A percentile compares a stretch with the other conserved stretches of the same genome.
phyloP scores from a whole-genome alignment of 2,329 filamentous ascomycete species.

The Sporothrix humicola region DNA sequence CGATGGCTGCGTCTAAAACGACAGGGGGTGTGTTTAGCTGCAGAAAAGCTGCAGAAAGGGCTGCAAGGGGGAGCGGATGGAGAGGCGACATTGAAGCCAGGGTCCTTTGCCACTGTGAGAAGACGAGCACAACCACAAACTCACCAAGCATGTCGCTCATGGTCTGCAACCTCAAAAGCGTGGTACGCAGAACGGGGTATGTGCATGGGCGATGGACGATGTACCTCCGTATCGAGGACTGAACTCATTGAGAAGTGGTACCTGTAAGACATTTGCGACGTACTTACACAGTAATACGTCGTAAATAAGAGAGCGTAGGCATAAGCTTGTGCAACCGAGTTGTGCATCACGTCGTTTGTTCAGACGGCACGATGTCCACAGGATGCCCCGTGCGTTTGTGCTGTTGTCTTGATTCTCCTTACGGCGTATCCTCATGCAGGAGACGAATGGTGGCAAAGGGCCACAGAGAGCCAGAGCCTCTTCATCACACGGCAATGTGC shows the following conservation, averaged over 20 bases:
- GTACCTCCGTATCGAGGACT: background rate
- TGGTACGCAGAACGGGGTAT: constrained; percentile 20
- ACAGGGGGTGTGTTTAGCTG: constrained; percentile 27
- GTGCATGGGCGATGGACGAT: constrained; percentile 6
- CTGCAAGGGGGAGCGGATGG: constrained; percentile 22
- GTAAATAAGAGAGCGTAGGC: background rate
- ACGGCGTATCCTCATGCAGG: background rate
- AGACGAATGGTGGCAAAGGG: too few relatives aligned
- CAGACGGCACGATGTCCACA: background rate
- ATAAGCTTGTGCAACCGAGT: constrained; percentile 7
- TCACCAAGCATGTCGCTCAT: background rate
- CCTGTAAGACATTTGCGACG: too few relatives aligned
- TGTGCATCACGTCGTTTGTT: background rate
- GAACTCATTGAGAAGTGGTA: background rate
- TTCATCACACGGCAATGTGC: too few relatives aligned
- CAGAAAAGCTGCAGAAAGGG: constrained; percentile 25
- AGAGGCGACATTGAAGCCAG: background rate
- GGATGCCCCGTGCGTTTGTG: background rate
- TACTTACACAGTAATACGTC: too few relatives aligned
- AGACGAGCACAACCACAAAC: background rate
- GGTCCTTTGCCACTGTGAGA: constrained; percentile 13
- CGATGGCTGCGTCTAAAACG: constrained; percentile 32
- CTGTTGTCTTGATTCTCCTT: background rate
- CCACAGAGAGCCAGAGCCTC: too few relatives aligned
- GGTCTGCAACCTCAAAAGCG: constrained; percentile 5